A percentile compares a stretch with the other conserved stretches of the same genome.
Conservation (phyloP, 2,329 filamentous ascomycete species). For the Aspergillus tubingensis region DNA sequence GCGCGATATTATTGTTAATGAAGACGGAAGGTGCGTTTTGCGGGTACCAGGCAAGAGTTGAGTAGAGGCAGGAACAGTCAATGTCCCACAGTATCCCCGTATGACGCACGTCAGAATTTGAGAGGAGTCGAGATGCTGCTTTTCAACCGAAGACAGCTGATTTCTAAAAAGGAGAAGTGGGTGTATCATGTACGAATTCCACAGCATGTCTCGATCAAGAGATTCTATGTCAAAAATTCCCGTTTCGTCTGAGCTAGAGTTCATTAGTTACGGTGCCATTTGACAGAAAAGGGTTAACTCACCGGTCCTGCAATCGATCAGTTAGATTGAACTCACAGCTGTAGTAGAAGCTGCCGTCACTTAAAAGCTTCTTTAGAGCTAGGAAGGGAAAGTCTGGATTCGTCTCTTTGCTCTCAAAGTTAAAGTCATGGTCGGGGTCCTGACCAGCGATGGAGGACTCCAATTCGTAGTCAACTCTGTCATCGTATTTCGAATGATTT, state of each 20-base stretch:
- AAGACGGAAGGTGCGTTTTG: constrained; percentile 71
- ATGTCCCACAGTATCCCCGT: constrained; percentile 83
- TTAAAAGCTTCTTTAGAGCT: constrained; percentile 85
- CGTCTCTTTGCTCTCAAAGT: constrained; percentile 65
- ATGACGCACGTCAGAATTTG: constrained; percentile 91
- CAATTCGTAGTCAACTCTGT: constrained; percentile 62
- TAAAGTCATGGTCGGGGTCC: constrained; percentile 53
- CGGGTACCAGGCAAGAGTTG: constrained; percentile 68
- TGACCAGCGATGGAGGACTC: constrained; percentile 57
- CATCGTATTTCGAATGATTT: constrained; percentile 82
- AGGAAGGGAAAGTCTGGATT: constrained; percentile 83
- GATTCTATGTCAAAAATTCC: constrained; percentile 86
- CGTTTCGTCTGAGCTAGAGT: constrained; percentile 67
- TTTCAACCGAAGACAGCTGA: constrained; percentile 72
- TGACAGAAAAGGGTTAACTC: constrained; percentile 22
- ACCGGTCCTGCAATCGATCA: constrained; percentile 87
- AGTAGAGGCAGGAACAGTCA: constrained; percentile 76
- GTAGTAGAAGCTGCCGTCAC: constrained; percentile 96
- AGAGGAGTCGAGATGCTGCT: constrained; percentile 77
- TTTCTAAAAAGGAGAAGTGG: constrained; percentile 88
- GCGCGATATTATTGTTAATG: constrained; percentile 85
- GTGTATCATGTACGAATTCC: constrained; percentile 98
- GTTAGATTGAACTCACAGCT: constrained; percentile 98
- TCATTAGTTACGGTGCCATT: constrained; percentile 22
- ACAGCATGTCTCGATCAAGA: constrained; percentile 87